Evolutionary conservation across 345 rosid species (phyloP).

Genomic region (Moringa oleifera): DNA sequence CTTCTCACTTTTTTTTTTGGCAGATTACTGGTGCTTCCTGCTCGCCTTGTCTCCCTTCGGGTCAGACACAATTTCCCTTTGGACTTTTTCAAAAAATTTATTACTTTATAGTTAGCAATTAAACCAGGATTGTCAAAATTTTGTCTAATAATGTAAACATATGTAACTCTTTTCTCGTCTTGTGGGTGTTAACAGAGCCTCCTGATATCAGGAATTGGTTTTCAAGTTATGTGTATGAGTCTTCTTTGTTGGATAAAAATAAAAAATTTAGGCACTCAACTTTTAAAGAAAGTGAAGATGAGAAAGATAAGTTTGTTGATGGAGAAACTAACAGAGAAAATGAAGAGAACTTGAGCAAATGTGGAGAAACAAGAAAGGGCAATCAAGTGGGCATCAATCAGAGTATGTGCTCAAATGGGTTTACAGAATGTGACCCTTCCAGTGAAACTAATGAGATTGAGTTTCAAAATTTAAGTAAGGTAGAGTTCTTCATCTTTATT

Average conservation of each 20-base stretch:
- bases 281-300: conserved; percentile 2
- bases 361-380: too few species aligned
- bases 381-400: too few species aligned
- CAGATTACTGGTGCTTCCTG: conserved; percentile 13
- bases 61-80: conserved; percentile 4
- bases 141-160: neutral
- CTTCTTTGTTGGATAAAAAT: conserved; percentile 18
- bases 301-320: neutral
- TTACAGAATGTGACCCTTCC: too few species aligned
- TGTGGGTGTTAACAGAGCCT: conserved; percentile 6
- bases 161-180: too few species aligned
- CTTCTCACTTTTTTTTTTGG: neutral
- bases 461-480: too few species aligned
- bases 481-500: too few species aligned
- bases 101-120: neutral
- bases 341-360: too few species aligned
- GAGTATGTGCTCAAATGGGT: too few species aligned
- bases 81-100: too few species aligned
- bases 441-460: too few species aligned
- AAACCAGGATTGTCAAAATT: neutral
- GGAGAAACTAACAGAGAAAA: too few species aligned
- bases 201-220: conserved; percentile 27
- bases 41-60: conserved; percentile 8
- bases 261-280: conserved; percentile 10
- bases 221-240: conserved; percentile 25